Conservation (phyloP, 352 stramenopile genomes). For the Pythium monospermum region DNA sequence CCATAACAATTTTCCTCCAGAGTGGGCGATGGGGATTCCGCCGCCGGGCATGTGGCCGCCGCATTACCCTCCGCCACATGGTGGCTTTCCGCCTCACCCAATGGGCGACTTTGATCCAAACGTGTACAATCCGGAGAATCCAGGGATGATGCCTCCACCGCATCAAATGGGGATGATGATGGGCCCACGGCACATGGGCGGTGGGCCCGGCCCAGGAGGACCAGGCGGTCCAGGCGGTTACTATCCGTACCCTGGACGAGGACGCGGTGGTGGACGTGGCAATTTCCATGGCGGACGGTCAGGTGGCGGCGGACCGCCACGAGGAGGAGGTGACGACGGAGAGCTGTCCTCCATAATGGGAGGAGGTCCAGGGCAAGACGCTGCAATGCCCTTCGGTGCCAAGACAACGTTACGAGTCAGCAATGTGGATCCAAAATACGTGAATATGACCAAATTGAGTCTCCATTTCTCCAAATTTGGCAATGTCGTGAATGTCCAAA, state of each 20-base stretch:
- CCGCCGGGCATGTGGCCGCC: slow-evolving; percentile 68
- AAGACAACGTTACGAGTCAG: slow-evolving; percentile 79
- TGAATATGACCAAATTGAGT: slow-evolving; percentile 87
- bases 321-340: slow-evolving; percentile 1
- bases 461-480: slow-evolving; percentile 87
- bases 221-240: slow-evolving; percentile 25
- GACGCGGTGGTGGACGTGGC: slow-evolving; percentile 34
- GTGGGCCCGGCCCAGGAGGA: slow-evolving; percentile 35
- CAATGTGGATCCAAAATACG: slow-evolving; percentile 84
- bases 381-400: slow-evolving; percentile 12
- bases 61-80: slow-evolving; percentile 32
- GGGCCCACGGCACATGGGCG: slow-evolving; percentile 54
- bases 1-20: slow-evolving; percentile 54
- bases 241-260: slow-evolving; percentile 22
- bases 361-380: neutral
- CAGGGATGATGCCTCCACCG: slow-evolving; percentile 51
- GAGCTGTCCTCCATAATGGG: neutral
- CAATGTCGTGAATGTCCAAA: slow-evolving; percentile 87
- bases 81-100: slow-evolving; percentile 26
- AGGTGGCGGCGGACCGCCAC: slow-evolving; percentile 20
- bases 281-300: slow-evolving; percentile 29
- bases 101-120: slow-evolving; percentile 68
- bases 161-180: slow-evolving; percentile 63
- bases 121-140: slow-evolving; percentile 58
- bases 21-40: slow-evolving; percentile 69